Percentiles rank a stretch among this genome's conserved stretches.
Conservation (phyloP, 805 yeast genomes). For the Ogataea siamensis region DNA sequence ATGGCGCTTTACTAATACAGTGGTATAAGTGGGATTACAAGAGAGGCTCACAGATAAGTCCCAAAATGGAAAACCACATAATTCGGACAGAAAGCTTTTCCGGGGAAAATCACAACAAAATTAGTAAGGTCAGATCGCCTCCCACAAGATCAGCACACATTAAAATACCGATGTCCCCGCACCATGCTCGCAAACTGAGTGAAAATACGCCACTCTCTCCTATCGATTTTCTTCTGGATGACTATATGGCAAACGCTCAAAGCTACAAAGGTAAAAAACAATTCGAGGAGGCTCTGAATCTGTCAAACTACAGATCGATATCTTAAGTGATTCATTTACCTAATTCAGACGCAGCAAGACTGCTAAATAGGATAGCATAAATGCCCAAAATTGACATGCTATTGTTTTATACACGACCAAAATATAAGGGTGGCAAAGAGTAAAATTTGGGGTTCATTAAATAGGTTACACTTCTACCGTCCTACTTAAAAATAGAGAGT, state of each 20-base stretch:
- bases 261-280: constrained; percentile 4
- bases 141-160: constrained; percentile 22
- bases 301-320: constrained; percentile 11
- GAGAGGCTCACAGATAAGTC: background rate
- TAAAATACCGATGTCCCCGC: constrained; percentile 30
- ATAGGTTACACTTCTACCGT: constrained; percentile 4
- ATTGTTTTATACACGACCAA: constrained; percentile 4
- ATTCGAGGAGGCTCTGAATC: constrained; percentile 4
- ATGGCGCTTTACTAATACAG: constrained; percentile 44
- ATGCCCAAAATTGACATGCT: constrained; percentile 1
- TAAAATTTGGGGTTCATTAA: constrained; percentile 7
- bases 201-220: constrained; percentile 37
- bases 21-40: constrained; percentile 34
- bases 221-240: constrained; percentile 35
- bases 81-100: constrained; percentile 4
- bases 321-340: constrained; percentile 4
- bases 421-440: constrained; percentile 11
- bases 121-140: constrained; percentile 7
- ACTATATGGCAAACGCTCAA: constrained; percentile 19
- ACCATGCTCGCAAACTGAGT: constrained; percentile 31
- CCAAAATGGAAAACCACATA: background rate
- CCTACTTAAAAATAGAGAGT: constrained; percentile 3
- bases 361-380: constrained; percentile 3
- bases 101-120: constrained; percentile 6
- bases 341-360: constrained; percentile 1